A percentile compares a stretch with the other conserved stretches of the same genome.
These are phyloP conservation scores for Nicotiana tabacum DNA, from an alignment of 257 asterid genomes.

Conservation along the genomic window DNA sequence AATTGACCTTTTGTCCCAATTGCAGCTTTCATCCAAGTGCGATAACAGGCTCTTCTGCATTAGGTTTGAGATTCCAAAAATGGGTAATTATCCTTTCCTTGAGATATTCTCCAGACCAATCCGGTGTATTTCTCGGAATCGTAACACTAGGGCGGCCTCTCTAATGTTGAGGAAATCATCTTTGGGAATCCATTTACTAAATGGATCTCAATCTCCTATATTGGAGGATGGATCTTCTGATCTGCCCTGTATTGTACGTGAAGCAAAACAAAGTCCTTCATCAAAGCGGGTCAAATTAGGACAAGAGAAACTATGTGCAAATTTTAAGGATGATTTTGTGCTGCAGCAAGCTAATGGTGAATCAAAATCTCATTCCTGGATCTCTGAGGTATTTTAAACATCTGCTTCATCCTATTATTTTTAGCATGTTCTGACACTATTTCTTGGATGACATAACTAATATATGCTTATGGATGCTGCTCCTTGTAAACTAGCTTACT, in stretches of 20 bases:
- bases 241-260: constrained; percentile 57
- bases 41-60: constrained; percentile 74
- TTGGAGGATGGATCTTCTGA: constrained; percentile 53
- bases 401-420: background rate
- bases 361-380: constrained; percentile 37
- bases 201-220: constrained; percentile 44
- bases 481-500: background rate
- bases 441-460: background rate
- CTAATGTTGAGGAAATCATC: constrained; percentile 42
- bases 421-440: background rate
- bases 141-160: constrained; percentile 40
- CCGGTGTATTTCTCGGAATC: constrained; percentile 76
- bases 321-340: constrained; percentile 28
- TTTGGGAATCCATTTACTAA: constrained; percentile 34
- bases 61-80: constrained; percentile 49
- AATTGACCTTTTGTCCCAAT: constrained; percentile 10
- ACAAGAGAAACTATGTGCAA: constrained; percentile 39
- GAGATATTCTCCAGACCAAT: constrained; percentile 53
- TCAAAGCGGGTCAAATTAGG: constrained; percentile 89
- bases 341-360: constrained; percentile 35
- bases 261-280: constrained; percentile 76
- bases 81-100: constrained; percentile 57
- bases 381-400: constrained; percentile 41
- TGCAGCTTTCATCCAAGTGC: constrained; percentile 88
- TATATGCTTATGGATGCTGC: background rate